Base-by-base conservation (phyloP, 129 eudicot species). In the Gnaphalium uliginosum region DNA sequence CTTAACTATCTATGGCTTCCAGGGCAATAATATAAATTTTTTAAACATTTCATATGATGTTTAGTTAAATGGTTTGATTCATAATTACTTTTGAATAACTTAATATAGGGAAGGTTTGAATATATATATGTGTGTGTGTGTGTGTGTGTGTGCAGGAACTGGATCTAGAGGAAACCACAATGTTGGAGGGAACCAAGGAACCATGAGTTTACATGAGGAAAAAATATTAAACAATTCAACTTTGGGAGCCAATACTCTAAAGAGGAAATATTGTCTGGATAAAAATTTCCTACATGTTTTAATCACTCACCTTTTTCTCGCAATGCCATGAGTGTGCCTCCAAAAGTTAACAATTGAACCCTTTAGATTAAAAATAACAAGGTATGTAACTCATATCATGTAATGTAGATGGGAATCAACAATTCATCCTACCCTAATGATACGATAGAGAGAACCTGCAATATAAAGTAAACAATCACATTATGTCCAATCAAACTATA, bases 291-390 rank as follows among this genome's bases (percentile, higher is more conserved):
- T 41, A 23, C 73, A 73, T 61, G 61, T 22, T 79, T 66, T 73
- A 43, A 58, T 22, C 64, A 80, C 75, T 66, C 26, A 73, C 83
- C 83, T 59, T 80, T 80, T 80, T 73, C 83, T 66, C 62, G 69
- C 56, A 66, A 73, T 46, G 83, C 83, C 83, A 80, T 80, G 46
- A 73, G 41, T 50, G 70, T 66, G 79, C 83, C 69, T 67, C 68
- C 75, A 66, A 72, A 65, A 51, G 60, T 72, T 54, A 65, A 37
- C 37, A 65, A 57, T 8, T 17, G 56, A 66, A 66, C 68, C 61
- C 26, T 72, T 54, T 57, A 73, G 10, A 21, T 57, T 80, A 57
- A 57, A 32, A 73, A 57, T 26, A 62, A 60, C 25, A 63, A 24
- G 14, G 19, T 58, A 80, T 18, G 65, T 57, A 66, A 23, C 63